phyloP scores from a whole-genome alignment of 768 basidiomycete genomes.

The Boletus sensibilis region DNA sequence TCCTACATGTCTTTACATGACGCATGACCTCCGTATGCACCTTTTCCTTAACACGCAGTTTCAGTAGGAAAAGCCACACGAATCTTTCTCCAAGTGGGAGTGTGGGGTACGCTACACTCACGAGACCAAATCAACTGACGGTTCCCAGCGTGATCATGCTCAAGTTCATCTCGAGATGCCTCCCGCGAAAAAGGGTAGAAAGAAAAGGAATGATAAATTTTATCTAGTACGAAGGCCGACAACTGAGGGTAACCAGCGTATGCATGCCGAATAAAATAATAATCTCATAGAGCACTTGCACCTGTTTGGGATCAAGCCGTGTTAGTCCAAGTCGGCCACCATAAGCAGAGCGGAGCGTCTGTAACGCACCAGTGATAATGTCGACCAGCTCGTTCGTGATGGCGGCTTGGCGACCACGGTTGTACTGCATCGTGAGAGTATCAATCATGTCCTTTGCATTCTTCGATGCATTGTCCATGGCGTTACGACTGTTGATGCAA shows the following conservation, averaged over 20 bases:
- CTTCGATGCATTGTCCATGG: conserved; percentile 99
- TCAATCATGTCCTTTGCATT: conserved; percentile 95
- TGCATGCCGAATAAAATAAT: conserved; percentile 11
- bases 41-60: conserved; percentile 1
- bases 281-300: conserved; percentile 47
- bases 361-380: conserved; percentile 77
- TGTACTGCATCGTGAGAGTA: conserved; percentile 89
- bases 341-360: neutral
- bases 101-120: neutral
- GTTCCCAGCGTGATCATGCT: neutral
- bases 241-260: conserved; percentile 12
- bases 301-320: conserved; percentile 27
- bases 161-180: neutral
- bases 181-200: neutral
- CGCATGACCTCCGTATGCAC: conserved; percentile 25
- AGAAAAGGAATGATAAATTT: conserved; percentile 20
- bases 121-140: neutral
- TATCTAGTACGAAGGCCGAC: conserved; percentile 21
- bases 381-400: conserved; percentile 96
- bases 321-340: conserved; percentile 1
- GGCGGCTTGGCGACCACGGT: conserved; percentile 96
- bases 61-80: neutral
- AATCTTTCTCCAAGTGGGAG: neutral
- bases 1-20: conserved; percentile 31
- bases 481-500: conserved; percentile 64